Base-by-base conservation (phyloP, 73 alveolate genomes). In the Blepharisma japonicum region DNA sequence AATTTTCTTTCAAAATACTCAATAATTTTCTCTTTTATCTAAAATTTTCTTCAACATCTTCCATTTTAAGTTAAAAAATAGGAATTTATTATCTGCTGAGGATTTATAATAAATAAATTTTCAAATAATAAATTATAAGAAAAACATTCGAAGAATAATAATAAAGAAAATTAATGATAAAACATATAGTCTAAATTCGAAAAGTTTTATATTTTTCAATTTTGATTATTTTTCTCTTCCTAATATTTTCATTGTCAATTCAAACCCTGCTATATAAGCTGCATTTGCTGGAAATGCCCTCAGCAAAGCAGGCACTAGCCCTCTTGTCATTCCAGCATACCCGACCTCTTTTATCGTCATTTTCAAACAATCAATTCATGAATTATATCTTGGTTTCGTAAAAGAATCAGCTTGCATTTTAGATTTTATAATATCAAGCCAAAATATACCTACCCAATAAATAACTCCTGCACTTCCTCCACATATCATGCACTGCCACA, bases 381-480 rank as follows among this genome's bases (percentile, higher is more conserved):
- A 8, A 14, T 5, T 61, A 61, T 18, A 61, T 48, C 23, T 61
- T 11, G 74, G 74, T 1, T 61, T 61, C 3, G 74, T 9, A 1
- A 61, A 9, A 0, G 74, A 61, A 61, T 61, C 74, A 61, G 74
- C 39, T 61, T 61, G 74, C 5, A 61, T 61, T 61, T 39, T 61
- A 18, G 74, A 61, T 61, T 61, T 61, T 18, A 61, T 61, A n/a
- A 25, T 20, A 25, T 61, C 74, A 25, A 61, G 18, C 14, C 47
- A 39, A 39, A 14, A 61, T 8, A 25, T 61, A 61, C 14, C 39
- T 18, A 39, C 5, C 74, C 74, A 61, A 61, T 20, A 61, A 8
- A 39, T 9, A 61, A 61, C 23, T 25, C 74, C 74, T 1, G 74
- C 74, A 8, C 5, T 14, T n/a, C 74, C 74, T 61, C 74, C 74